Conservation (phyloP, 2,329 filamentous ascomycete genomes). For the Colletotrichum falcatum region DNA sequence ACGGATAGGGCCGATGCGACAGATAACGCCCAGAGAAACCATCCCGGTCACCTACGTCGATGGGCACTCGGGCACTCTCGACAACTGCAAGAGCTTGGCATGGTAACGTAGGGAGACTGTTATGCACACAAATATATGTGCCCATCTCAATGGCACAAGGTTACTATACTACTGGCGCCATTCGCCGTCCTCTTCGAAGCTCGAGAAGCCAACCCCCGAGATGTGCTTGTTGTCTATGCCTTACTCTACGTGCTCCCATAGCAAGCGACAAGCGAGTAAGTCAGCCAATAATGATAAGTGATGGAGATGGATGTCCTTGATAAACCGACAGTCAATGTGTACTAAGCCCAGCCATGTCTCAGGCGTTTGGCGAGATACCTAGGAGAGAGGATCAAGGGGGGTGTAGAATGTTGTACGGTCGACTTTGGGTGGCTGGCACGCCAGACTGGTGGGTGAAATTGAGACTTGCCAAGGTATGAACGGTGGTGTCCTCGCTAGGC, state of each 20-base stretch:
- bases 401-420: not conserved
- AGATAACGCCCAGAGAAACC: not conserved
- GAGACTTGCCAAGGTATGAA: not conserved
- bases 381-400: not conserved
- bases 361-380: not conserved
- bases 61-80: not conserved
- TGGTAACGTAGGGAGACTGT: not conserved
- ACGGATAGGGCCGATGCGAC: not conserved
- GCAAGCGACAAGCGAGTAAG: not conserved
- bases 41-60: not conserved
- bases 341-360: not conserved
- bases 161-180: not conserved
- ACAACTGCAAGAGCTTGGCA: too few species aligned
- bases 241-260: not conserved
- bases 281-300: not conserved
- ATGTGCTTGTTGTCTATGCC: not conserved
- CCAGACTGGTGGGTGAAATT: not conserved
- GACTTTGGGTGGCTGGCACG: not conserved
- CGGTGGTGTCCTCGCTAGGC: not conserved
- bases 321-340: constrained; percentile 3
- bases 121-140: not conserved
- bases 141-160: not conserved
- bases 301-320: not conserved
- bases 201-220: not conserved
- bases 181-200: not conserved